phyloP scores from a whole-genome alignment of 2,329 filamentous ascomycete species.

The Cucurbitaria berberidis region DNA sequence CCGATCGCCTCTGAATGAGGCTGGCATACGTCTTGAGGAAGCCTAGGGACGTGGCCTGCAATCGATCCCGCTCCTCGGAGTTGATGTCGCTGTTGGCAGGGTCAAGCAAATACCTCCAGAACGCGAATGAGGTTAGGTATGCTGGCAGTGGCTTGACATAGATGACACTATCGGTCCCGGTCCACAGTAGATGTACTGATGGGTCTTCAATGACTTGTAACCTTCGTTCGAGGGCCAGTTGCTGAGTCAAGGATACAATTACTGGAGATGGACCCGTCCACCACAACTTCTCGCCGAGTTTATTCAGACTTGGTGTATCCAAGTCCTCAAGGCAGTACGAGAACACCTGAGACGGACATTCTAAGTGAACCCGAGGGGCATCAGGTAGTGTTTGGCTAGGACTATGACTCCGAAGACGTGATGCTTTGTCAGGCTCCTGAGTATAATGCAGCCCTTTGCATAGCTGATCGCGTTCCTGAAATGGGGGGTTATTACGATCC shows the following conservation, averaged over 20 bases:
- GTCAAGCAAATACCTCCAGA: slow-evolving; percentile 28
- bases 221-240: slow-evolving; percentile 20
- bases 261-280: slow-evolving; percentile 11
- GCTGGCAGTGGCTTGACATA: slow-evolving; percentile 27
- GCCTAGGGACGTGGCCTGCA: slow-evolving; percentile 15
- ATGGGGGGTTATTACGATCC: slow-evolving; percentile 7
- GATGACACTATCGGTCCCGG: slow-evolving; percentile 10
- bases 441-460: slow-evolving; percentile 20
- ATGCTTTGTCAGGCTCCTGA: slow-evolving; percentile 10
- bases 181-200: slow-evolving; percentile 26
- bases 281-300: slow-evolving; percentile 21
- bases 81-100: slow-evolving; percentile 6
- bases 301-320: slow-evolving; percentile 20
- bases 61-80: slow-evolving; percentile 8
- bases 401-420: slow-evolving; percentile 10
- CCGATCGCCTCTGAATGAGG: slow-evolving; percentile 23
- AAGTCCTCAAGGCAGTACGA: slow-evolving; percentile 23
- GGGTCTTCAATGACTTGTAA: slow-evolving; percentile 27
- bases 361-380: slow-evolving; percentile 19
- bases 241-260: slow-evolving; percentile 20
- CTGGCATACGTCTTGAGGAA: slow-evolving; percentile 24
- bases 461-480: slow-evolving; percentile 14
- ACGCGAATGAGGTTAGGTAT: slow-evolving; percentile 25
- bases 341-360: slow-evolving; percentile 8
- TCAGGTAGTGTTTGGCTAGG: slow-evolving; percentile 20